These are phyloP conservation scores for Trichomonascus vanleenenianus DNA, from an alignment of 805 yeast genomes.

Conservation along the genomic window DNA sequence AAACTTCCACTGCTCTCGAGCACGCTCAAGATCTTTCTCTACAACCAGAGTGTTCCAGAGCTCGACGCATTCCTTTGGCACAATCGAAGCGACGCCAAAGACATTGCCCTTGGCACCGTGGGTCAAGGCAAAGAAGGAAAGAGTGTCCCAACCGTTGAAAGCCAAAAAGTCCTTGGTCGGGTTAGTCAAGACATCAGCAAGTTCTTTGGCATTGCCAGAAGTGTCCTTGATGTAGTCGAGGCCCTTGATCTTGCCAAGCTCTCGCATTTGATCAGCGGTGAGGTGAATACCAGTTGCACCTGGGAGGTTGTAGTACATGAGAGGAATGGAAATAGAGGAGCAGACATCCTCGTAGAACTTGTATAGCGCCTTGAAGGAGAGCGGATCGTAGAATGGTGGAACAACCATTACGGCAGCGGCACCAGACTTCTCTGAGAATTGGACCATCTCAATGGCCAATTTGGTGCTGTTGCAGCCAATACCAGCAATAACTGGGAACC, in stretches of 20 bases:
- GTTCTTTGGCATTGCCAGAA: slow-evolving; percentile 6
- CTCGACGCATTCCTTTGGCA: slow-evolving; percentile 5
- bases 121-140: slow-evolving; percentile 2
- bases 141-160: slow-evolving; percentile 6
- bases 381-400: slow-evolving; percentile 6
- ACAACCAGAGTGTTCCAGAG: slow-evolving; percentile 2
- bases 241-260: slow-evolving; percentile 3
- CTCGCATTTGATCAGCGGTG: slow-evolving; percentile 1
- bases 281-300: slow-evolving; percentile 4
- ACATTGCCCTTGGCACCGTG: slow-evolving; percentile 1
- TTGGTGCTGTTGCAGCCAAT: slow-evolving; percentile 6
- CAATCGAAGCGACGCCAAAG: slow-evolving; percentile 2
- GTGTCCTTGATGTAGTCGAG: slow-evolving; percentile 6
- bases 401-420: slow-evolving; percentile 3
- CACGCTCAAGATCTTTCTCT: slow-evolving; percentile 1
- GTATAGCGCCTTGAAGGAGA: slow-evolving; percentile 5
- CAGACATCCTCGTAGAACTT: slow-evolving; percentile 6
- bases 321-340: slow-evolving; percentile 2
- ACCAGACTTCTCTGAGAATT: slow-evolving; percentile 1
- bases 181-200: slow-evolving; percentile 1
- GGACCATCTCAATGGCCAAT: slow-evolving; percentile 2
- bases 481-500: slow-evolving; percentile 3
- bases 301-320: slow-evolving; percentile 6
- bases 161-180: neutral
- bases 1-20: slow-evolving; percentile 6